Evolutionary conservation across 306 rosid species (phyloP).

Genomic region (Quercus engelmannii): DNA sequence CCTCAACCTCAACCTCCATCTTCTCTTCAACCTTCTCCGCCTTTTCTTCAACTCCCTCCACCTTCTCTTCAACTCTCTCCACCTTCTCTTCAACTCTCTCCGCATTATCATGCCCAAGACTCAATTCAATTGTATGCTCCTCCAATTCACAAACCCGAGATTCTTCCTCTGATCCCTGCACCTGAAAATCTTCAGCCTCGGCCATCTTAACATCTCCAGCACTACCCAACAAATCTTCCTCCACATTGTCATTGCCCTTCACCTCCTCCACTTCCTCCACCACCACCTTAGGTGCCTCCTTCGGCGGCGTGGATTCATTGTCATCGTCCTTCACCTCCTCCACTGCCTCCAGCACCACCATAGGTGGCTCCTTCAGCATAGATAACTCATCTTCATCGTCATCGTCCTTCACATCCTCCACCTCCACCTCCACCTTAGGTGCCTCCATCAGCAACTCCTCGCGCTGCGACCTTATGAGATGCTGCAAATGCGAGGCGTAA

Average conservation of each 20-base stretch:
- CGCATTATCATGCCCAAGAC: slow-evolving; percentile 50
- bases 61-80: background rate
- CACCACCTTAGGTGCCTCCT: slow-evolving; percentile 31
- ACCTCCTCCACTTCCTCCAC: slow-evolving; percentile 20
- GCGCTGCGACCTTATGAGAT: slow-evolving; percentile 54
- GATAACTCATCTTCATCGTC: slow-evolving; percentile 28
- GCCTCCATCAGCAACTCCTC: slow-evolving; percentile 44
- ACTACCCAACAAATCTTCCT: slow-evolving; percentile 35
- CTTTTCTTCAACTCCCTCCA: background rate
- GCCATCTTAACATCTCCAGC: slow-evolving; percentile 33
- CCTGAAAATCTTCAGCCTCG: slow-evolving; percentile 30
- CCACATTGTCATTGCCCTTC: slow-evolving; percentile 31
- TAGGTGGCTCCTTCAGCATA: slow-evolving; percentile 33
- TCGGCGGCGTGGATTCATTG: slow-evolving; percentile 17
- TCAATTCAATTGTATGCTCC: slow-evolving; percentile 54
- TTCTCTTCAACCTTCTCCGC: too few species aligned
- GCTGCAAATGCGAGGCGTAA: slow-evolving; percentile 88
- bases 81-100: slow-evolving; percentile 26
- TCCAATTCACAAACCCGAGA: slow-evolving; percentile 35
- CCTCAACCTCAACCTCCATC: slow-evolving; percentile 3
- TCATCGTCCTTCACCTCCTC: slow-evolving; percentile 23
- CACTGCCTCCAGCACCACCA: slow-evolving; percentile 15
- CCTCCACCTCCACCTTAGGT: slow-evolving; percentile 22
- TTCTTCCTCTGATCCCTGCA: background rate
- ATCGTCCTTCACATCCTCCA: slow-evolving; percentile 22